These are phyloP conservation scores for Angophora floribunda DNA, from an alignment of 345 rosid species.

Conservation along the genomic window DNA sequence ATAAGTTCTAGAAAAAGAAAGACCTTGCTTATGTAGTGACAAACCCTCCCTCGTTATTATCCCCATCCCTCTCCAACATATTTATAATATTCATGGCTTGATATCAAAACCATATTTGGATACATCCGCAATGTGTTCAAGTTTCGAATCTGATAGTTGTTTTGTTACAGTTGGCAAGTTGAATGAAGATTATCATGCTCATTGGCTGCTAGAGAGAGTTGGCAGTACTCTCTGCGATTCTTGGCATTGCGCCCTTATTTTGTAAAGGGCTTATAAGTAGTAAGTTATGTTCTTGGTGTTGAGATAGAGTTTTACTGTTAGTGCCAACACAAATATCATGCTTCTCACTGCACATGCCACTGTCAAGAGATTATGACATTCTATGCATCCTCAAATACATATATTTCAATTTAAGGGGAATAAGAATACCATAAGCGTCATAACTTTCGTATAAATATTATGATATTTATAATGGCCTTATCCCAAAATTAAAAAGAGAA, in stretches of 20 bases:
- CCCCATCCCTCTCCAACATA: background rate
- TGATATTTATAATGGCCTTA: too few species aligned
- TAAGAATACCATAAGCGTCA: too few species aligned
- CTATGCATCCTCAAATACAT: too few species aligned
- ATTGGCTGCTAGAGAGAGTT: background rate
- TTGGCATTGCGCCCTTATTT: background rate
- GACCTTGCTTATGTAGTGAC: background rate
- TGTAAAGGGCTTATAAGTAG: background rate
- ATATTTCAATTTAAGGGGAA: fast-evolving
- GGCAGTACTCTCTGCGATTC: background rate
- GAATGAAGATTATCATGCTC: background rate
- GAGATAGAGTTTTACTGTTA: background rate
- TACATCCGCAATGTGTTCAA: background rate
- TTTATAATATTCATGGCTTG: background rate
- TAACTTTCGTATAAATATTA: fast-evolving
- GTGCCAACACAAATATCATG: background rate
- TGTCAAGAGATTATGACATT: too few species aligned
- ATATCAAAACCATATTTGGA: background rate
- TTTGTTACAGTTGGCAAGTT: background rate
- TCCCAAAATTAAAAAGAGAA: too few species aligned
- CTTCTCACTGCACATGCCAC: too few species aligned
- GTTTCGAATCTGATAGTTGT: background rate
- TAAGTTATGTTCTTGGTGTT: background rate
- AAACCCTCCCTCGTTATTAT: background rate
- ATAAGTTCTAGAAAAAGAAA: background rate